Evolutionary conservation across 768 basidiomycete genomes (phyloP).

Genomic region (Phanerochaete sordida): DNA sequence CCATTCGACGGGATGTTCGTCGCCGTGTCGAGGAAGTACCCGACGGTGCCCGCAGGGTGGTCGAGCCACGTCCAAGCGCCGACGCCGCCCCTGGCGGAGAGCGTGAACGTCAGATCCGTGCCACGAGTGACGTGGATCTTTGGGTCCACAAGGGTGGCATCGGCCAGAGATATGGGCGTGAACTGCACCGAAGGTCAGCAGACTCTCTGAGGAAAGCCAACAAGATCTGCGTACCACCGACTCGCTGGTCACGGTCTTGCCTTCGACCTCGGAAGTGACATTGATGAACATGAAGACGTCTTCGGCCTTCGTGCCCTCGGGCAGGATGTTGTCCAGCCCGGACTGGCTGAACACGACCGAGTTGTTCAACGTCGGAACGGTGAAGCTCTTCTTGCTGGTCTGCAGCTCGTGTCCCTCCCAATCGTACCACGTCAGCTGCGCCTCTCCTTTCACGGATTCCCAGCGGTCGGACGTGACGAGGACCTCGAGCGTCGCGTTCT

Average conservation of each 20-base stretch:
- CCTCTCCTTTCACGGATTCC: constrained; percentile 42
- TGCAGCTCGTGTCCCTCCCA: constrained; percentile 43
- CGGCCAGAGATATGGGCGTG: constrained; percentile 46
- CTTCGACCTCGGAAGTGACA: constrained; percentile 40
- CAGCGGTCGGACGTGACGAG: constrained; percentile 50
- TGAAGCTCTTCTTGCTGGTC: constrained; percentile 36
- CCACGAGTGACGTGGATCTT: constrained; percentile 33
- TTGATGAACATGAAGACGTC: constrained; percentile 54
- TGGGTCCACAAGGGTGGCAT: constrained; percentile 47
- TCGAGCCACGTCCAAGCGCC: constrained; percentile 60
- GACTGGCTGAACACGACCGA: constrained; percentile 37
- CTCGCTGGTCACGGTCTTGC: constrained; percentile 43
- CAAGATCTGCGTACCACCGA: constrained; percentile 42
- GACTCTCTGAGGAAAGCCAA: too few species aligned
- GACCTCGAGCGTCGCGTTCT: constrained; percentile 44
- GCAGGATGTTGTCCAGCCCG: constrained; percentile 45
- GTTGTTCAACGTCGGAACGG: constrained; percentile 47
- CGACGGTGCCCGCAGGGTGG: constrained; percentile 53
- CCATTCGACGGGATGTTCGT: constrained; percentile 45
- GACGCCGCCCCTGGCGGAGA: constrained; percentile 52
- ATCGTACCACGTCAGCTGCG: constrained; percentile 55
- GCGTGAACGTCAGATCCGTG: constrained; percentile 40
- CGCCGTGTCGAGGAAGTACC: constrained; percentile 43
- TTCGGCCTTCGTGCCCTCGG: constrained; percentile 32
- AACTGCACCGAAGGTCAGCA: too few species aligned